Evolutionary conservation across 176 grass and related monocot genomes (phyloP).

Genomic region (Microstegium vimineum): DNA sequence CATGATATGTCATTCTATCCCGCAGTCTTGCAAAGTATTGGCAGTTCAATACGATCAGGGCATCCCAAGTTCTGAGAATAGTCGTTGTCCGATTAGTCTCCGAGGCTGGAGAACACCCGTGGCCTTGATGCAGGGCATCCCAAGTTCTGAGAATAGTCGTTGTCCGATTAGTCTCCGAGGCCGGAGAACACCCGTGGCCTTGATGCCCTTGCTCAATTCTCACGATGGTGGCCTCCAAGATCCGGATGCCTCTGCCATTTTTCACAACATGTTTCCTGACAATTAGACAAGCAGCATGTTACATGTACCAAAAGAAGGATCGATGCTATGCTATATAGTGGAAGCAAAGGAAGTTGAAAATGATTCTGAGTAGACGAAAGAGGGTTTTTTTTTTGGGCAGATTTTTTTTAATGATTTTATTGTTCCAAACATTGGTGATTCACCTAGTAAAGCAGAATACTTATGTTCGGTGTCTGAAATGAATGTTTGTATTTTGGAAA

Average conservation of each 20-base stretch:
- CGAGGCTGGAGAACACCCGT: neutral
- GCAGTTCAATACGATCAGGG: neutral
- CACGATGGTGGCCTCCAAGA: neutral
- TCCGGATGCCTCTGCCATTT: neutral
- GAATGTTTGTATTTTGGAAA: neutral
- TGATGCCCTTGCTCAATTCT: slow-evolving; percentile 4
- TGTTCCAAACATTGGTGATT: neutral
- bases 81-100: neutral
- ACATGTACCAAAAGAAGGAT: neutral
- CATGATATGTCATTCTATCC: slow-evolving; percentile 9
- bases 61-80: neutral
- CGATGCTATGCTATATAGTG: neutral
- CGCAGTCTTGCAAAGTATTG: neutral
- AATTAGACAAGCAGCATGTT: slow-evolving; percentile 17
- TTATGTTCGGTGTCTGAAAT: neutral
- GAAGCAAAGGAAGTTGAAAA: neutral
- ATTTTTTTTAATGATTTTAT: neutral
- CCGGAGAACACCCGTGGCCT: neutral
- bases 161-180: neutral
- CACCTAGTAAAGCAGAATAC: neutral
- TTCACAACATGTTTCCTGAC: slow-evolving; percentile 16
- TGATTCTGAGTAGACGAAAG: neutral
- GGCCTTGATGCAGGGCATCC: neutral
- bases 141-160: neutral
- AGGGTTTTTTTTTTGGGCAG: neutral